Percentiles rank a stretch among this genome's conserved stretches.
Evolutionary conservation across 345 rosid genomes (phyloP).

Genomic region (Triadica sebifera): DNA sequence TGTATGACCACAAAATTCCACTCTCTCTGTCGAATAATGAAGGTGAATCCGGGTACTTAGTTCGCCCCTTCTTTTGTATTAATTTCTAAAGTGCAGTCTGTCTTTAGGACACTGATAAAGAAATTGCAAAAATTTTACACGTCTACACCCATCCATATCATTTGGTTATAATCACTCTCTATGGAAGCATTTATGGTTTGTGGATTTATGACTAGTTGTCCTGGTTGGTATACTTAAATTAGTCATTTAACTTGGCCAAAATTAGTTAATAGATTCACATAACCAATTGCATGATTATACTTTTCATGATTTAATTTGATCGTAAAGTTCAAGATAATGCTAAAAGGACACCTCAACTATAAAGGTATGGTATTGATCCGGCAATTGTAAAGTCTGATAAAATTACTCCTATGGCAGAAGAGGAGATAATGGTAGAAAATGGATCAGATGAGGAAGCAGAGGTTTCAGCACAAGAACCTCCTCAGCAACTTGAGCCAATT

Average conservation of each 20-base stretch:
- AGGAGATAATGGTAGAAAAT: too few relatives aligned
- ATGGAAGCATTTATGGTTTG: slow-evolving; percentile 1
- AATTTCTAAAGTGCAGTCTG: slow-evolving; percentile 41
- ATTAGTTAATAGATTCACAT: background rate
- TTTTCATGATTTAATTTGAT: background rate
- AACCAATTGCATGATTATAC: background rate
- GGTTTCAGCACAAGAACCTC: too few relatives aligned
- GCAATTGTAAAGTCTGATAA: too few relatives aligned
- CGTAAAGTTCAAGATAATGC: background rate
- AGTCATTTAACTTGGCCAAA: background rate
- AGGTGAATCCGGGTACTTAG: slow-evolving; percentile 23
- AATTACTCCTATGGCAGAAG: too few relatives aligned
- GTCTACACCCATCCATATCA: slow-evolving; percentile 17
- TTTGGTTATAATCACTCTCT: slow-evolving; percentile 10
- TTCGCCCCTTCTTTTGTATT: slow-evolving; percentile 47
- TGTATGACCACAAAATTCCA: slow-evolving; percentile 17
- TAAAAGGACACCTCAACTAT: background rate
- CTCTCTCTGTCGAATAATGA: slow-evolving; percentile 24
- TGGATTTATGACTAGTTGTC: background rate
- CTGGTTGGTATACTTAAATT: background rate
- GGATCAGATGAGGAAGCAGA: too few relatives aligned
- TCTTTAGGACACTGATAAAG: slow-evolving; percentile 31
- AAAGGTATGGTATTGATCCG: too few relatives aligned
- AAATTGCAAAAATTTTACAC: slow-evolving; percentile 30
- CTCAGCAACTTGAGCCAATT: too few relatives aligned